Conservation (phyloP, 129 eudicot species). For the Flaveria brownii region DNA sequence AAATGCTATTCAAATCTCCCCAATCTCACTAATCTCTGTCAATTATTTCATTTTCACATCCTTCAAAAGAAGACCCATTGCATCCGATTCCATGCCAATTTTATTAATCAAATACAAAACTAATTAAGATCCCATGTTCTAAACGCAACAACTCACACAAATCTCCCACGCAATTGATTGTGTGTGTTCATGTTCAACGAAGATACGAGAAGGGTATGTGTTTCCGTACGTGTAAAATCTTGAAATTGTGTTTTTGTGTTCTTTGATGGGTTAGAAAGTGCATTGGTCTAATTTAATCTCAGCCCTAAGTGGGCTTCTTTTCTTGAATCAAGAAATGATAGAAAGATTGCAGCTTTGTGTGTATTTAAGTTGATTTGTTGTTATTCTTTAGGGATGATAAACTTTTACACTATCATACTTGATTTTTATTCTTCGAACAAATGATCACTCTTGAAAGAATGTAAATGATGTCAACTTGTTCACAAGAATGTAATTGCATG, state of each 20-base stretch:
- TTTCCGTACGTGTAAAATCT: neutral
- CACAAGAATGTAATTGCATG: neutral
- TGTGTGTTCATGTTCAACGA: conserved; percentile 2
- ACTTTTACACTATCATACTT: conserved; percentile 6
- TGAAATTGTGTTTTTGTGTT: neutral
- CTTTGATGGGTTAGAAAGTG: neutral
- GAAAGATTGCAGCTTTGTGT: conserved; percentile 18
- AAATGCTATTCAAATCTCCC: conserved; percentile 4
- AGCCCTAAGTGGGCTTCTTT: conserved; percentile 22
- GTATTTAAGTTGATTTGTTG: neutral
- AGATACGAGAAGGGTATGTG: conserved; percentile 7
- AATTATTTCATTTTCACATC: neutral
- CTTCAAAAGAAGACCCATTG: neutral
- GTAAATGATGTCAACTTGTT: neutral
- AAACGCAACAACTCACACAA: neutral
- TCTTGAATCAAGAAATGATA: conserved; percentile 18
- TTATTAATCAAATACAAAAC: conserved; percentile 8
- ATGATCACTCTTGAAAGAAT: conserved; percentile 12
- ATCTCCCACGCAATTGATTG: neutral
- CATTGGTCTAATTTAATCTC: conserved; percentile 16
- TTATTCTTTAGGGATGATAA: neutral
- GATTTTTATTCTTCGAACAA: neutral
- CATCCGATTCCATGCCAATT: neutral
- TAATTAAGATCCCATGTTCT: conserved; percentile 15
- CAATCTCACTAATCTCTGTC: neutral